phyloP scores from a whole-genome alignment of 2,329 filamentous ascomycete species.

The Coniochaeta ligniaria region DNA sequence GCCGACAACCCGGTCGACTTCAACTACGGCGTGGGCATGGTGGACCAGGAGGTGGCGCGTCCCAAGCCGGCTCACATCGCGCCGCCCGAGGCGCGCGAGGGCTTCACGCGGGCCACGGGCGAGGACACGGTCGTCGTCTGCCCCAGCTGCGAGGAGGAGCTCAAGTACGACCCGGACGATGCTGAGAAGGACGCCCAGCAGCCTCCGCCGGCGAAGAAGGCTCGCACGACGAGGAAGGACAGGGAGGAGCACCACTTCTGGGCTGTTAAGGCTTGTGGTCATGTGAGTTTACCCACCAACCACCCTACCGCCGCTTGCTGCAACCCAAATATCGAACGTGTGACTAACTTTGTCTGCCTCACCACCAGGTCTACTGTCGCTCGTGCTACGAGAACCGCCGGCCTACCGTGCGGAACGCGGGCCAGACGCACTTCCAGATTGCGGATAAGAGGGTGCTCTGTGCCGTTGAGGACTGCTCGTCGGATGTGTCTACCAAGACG shows the following conservation, averaged over 20 bases:
- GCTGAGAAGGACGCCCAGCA: slow-evolving; percentile 17
- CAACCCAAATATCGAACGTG: too few species aligned
- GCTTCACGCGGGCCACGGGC: slow-evolving; percentile 71
- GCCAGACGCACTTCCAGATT: slow-evolving; percentile 23
- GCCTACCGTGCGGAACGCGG: slow-evolving; percentile 25
- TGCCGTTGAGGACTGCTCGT: slow-evolving; percentile 48
- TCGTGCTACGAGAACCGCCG: slow-evolving; percentile 52
- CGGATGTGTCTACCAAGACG: slow-evolving; percentile 44
- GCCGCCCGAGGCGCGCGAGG: slow-evolving; percentile 58
- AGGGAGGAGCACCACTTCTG: slow-evolving; percentile 78
- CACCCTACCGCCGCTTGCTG: too few species aligned
- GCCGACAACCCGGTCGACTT: slow-evolving; percentile 19
- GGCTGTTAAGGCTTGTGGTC: slow-evolving; percentile 85
- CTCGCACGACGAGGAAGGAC: slow-evolving; percentile 37
- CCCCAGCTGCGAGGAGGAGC: slow-evolving; percentile 77
- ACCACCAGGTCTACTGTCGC: slow-evolving; percentile 56
- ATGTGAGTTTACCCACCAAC: slow-evolving; percentile 70
- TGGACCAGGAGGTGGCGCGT: slow-evolving; percentile 22
- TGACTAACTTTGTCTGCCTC: slow-evolving; percentile 1
- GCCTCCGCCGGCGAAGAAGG: slow-evolving; percentile 26
- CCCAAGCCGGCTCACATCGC: slow-evolving; percentile 51
- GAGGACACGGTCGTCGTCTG: slow-evolving; percentile 73
- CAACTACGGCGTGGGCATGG: slow-evolving; percentile 24
- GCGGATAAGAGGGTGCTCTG: slow-evolving; percentile 36
- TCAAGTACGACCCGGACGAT: slow-evolving; percentile 63